Evolutionary conservation across 257 asterid species (phyloP).

Genomic region (Prunella vulgaris): DNA sequence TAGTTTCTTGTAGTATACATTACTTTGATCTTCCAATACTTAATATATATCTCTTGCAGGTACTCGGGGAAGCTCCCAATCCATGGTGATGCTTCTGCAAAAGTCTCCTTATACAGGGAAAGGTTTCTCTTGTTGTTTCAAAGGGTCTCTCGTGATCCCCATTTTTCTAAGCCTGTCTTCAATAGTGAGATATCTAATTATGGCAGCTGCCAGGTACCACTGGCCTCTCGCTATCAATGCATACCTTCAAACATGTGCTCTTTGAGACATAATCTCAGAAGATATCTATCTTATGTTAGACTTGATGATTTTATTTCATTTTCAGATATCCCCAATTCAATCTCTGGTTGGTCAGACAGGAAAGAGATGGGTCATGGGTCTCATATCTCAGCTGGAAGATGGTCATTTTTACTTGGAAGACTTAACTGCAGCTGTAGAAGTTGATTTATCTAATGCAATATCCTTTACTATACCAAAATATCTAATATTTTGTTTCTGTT

Average conservation of each 20-base stretch:
- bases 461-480: slow-evolving; percentile 44
- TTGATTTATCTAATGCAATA: slow-evolving; percentile 89
- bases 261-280: background rate
- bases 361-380: slow-evolving; percentile 90
- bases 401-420: slow-evolving; percentile 99
- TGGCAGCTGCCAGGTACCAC: slow-evolving; percentile 79
- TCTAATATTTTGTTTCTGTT: background rate
- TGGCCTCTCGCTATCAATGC: background rate
- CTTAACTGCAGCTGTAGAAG: slow-evolving; percentile 86
- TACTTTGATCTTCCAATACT: background rate
- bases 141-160: slow-evolving; percentile 83
- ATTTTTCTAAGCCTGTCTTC: slow-evolving; percentile 72
- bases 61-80: slow-evolving; percentile 60
- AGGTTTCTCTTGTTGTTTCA: slow-evolving; percentile 77
- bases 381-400: slow-evolving; percentile 97
- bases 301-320: slow-evolving; percentile 9
- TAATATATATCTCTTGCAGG: slow-evolving; percentile 32
- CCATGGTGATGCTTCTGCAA: slow-evolving; percentile 92
- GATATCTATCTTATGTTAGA: slow-evolving; percentile 2
- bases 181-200: slow-evolving; percentile 57
- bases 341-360: slow-evolving; percentile 88
- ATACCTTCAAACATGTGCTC: background rate
- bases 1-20: background rate
- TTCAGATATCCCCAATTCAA: slow-evolving; percentile 83
- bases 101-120: slow-evolving; percentile 72